phyloP scores from a whole-genome alignment of 352 stramenopile species.

The Pythium scleroteichum region DNA sequence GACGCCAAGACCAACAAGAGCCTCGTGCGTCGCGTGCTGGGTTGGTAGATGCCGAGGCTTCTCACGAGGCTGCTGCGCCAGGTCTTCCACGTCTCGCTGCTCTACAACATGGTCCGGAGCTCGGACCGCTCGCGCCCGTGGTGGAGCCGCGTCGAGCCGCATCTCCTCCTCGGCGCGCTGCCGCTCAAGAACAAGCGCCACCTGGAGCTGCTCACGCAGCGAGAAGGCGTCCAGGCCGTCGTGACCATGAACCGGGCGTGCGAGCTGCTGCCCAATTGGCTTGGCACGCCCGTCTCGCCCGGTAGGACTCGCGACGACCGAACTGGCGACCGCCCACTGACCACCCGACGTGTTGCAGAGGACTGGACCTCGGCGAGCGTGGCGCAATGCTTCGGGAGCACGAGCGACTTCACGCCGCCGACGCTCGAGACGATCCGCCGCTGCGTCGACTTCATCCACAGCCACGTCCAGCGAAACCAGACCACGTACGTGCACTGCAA shows the following conservation, averaged over 20 bases:
- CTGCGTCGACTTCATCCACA: slow-evolving; percentile 62
- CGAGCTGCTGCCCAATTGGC: slow-evolving; percentile 67
- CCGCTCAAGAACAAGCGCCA: slow-evolving; percentile 61
- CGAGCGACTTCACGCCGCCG: slow-evolving; percentile 65
- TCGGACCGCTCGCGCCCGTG: slow-evolving; percentile 55
- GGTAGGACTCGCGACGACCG: slow-evolving; percentile 25
- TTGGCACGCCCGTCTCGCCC: slow-evolving; percentile 60
- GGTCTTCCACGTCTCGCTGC: slow-evolving; percentile 78
- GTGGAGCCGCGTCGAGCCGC: slow-evolving; percentile 70
- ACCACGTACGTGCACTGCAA: slow-evolving; percentile 86
- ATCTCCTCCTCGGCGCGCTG: slow-evolving; percentile 69
- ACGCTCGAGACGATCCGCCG: slow-evolving; percentile 60
- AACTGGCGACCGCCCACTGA: not conserved
- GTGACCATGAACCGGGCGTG: slow-evolving; percentile 80
- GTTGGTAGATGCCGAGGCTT: not conserved
- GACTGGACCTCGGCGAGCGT: slow-evolving; percentile 56
- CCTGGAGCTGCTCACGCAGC: slow-evolving; percentile 51
- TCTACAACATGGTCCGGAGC: slow-evolving; percentile 69
- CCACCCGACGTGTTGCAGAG: slow-evolving; percentile 20
- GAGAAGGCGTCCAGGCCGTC: slow-evolving; percentile 57
- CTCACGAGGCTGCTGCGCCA: slow-evolving; percentile 14
- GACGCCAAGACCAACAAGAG: slow-evolving; percentile 26
- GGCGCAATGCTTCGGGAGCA: slow-evolving; percentile 63
- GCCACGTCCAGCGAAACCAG: slow-evolving; percentile 52
- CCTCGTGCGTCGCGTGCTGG: slow-evolving; percentile 27